These are phyloP conservation scores for Chlamydomonas sp. DNA, from an alignment of 139 green algal species.

Conservation along the genomic window DNA sequence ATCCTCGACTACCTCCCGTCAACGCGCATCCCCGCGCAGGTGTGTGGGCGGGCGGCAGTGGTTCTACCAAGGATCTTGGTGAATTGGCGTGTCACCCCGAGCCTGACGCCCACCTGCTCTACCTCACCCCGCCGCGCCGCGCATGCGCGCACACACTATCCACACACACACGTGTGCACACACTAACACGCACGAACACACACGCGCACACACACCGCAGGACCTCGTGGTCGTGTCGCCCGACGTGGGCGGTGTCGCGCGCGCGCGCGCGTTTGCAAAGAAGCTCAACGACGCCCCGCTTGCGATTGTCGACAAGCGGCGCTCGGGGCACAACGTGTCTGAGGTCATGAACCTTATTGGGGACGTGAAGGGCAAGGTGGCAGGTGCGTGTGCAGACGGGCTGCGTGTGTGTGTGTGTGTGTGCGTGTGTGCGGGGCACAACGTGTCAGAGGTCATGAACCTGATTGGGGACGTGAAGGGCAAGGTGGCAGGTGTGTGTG, in stretches of 20 bases:
- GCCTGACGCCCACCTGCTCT: too few species aligned
- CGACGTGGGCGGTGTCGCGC: slow-evolving; percentile 95
- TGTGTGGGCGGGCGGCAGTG: too few species aligned
- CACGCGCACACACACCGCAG: too few species aligned
- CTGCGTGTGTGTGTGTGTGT: too few species aligned
- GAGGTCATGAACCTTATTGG: slow-evolving; percentile 99
- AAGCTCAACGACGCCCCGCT: slow-evolving; percentile 96
- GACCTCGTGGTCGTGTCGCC: slow-evolving; percentile 96
- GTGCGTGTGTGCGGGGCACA: slow-evolving; percentile 27
- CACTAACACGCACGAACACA: too few species aligned
- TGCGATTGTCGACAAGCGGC: slow-evolving; percentile 98
- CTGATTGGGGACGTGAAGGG: slow-evolving; percentile 96
- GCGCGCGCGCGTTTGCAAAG: slow-evolving; percentile 96
- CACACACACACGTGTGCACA: too few species aligned
- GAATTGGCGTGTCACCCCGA: too few species aligned
- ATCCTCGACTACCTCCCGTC: slow-evolving; percentile 96
- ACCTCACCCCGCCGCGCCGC: too few species aligned
- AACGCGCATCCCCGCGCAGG: slow-evolving; percentile 90
- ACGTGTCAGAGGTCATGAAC: slow-evolving; percentile 99
- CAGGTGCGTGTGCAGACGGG: neutral
- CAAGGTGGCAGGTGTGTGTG: slow-evolving; percentile 89
- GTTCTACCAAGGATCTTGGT: too few species aligned
- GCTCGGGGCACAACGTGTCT: slow-evolving; percentile 89
- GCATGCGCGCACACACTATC: too few species aligned
- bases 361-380: slow-evolving; percentile 95